Evolutionary conservation across 805 yeast species (phyloP).

Genomic region (Lipomyces yamanashiensis): DNA sequence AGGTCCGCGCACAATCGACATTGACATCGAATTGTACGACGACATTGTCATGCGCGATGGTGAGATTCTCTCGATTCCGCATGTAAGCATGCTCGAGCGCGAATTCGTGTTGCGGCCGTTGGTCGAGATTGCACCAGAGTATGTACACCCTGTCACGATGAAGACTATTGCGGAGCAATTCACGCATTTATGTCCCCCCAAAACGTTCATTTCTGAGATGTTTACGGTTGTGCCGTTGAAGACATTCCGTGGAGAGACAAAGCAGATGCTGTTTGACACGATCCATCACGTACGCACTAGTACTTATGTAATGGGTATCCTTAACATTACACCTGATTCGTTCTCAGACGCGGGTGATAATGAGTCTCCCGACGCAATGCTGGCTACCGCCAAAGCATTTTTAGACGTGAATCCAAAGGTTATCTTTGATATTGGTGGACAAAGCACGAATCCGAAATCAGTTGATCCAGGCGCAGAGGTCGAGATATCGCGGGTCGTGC

Average conservation of each 20-base stretch:
- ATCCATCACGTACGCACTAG: constrained; percentile 47
- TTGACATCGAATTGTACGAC: constrained; percentile 82
- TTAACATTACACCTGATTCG: constrained; percentile 92
- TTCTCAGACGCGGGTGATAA: constrained; percentile 85
- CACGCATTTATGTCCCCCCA: constrained; percentile 52
- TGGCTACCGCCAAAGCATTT: constrained; percentile 56
- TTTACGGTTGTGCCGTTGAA: constrained; percentile 34
- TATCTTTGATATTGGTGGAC: constrained; percentile 91
- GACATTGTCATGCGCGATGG: constrained; percentile 31
- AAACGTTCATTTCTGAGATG: constrained; percentile 39
- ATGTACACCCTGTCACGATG: constrained; percentile 81
- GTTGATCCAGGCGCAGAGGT: constrained; percentile 62
- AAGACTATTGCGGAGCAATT: constrained; percentile 77
- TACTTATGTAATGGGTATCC: constrained; percentile 84
- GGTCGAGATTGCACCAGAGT: constrained; percentile 75
- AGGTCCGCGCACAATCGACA: constrained; percentile 90
- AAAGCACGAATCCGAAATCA: constrained; percentile 89
- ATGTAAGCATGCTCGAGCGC: constrained; percentile 83
- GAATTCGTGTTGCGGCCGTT: constrained; percentile 89
- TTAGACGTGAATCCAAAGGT: constrained; percentile 61
- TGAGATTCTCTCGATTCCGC: constrained; percentile 73
- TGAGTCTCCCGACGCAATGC: constrained; percentile 44
- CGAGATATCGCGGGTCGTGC: constrained; percentile 73
- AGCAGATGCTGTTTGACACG: constrained; percentile 53
- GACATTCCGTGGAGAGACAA: constrained; percentile 34